phyloP scores from a whole-genome alignment of 2,329 filamentous ascomycete species.

The Aspergillus hiratsukae region DNA sequence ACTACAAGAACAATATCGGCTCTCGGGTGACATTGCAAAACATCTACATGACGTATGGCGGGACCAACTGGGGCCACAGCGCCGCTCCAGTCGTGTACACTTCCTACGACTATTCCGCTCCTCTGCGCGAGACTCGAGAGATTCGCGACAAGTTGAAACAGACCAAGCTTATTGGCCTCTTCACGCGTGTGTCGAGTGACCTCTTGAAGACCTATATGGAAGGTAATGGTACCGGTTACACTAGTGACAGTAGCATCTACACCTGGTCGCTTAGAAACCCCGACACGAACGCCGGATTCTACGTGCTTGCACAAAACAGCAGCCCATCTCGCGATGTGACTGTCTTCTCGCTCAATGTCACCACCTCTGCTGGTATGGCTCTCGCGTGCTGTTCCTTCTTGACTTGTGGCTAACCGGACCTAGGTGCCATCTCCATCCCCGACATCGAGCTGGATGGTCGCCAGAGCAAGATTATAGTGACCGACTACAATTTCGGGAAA shows the following conservation, averaged over 20 bases:
- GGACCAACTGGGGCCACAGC: constrained; percentile 53
- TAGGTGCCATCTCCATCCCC: constrained; percentile 28
- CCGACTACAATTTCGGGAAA: constrained; percentile 48
- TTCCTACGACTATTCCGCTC: constrained; percentile 45
- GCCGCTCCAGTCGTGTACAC: constrained; percentile 49
- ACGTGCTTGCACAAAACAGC: constrained; percentile 45
- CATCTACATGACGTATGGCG: constrained; percentile 53
- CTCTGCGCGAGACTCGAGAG: constrained; percentile 52
- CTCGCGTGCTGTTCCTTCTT: constrained; percentile 25
- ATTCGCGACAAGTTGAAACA: constrained; percentile 51
- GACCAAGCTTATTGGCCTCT: constrained; percentile 52
- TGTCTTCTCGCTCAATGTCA: constrained; percentile 45
- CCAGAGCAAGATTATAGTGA: constrained; percentile 53
- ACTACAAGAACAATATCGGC: constrained; percentile 54
- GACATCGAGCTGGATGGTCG: constrained; percentile 49
- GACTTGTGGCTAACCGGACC: neutral
- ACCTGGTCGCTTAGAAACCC: constrained; percentile 53
- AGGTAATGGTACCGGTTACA: constrained; percentile 52
- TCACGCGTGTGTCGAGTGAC: constrained; percentile 49
- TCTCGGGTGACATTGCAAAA: constrained; percentile 48
- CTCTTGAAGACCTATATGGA: constrained; percentile 51
- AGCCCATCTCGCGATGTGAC: constrained; percentile 44
- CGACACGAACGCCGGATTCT: constrained; percentile 48
- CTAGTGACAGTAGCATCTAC: constrained; percentile 39
- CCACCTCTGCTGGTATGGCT: constrained; percentile 43